phyloP scores from a whole-genome alignment of 192 early-diverging fungal species.

The Phycomyces nitens region DNA sequence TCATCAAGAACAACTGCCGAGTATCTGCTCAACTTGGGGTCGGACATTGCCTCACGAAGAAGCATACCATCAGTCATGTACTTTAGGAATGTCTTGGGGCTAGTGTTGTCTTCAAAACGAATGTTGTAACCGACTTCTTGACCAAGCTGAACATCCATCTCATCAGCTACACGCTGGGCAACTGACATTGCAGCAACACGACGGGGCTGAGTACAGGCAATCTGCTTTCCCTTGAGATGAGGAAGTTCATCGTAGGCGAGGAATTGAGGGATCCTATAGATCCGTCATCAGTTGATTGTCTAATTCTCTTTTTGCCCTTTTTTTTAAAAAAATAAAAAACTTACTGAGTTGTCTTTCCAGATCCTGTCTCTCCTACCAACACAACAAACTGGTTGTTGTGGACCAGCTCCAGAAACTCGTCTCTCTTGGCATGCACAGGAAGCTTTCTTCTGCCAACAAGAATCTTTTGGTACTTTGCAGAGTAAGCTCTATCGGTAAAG shows the following conservation, averaged over 20 bases:
- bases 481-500: slow-evolving; percentile 76
- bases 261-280: slow-evolving; percentile 89
- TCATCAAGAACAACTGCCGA: slow-evolving; percentile 97
- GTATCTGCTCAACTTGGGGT: slow-evolving; percentile 81
- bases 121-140: slow-evolving; percentile 97
- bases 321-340: slow-evolving; percentile 14
- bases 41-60: slow-evolving; percentile 94
- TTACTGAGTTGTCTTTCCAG: slow-evolving; percentile 98
- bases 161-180: slow-evolving; percentile 96
- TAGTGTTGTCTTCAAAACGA: slow-evolving; percentile 96
- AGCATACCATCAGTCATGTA: slow-evolving; percentile 99
- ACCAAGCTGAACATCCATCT: slow-evolving; percentile 91
- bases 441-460: slow-evolving; percentile 81
- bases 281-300: neutral
- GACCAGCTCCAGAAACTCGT: slow-evolving; percentile 86
- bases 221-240: slow-evolving; percentile 80
- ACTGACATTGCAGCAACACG: slow-evolving; percentile 99
- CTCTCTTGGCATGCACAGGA: slow-evolving; percentile 92
- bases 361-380: slow-evolving; percentile 96
- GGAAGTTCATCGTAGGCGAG: slow-evolving; percentile 89
- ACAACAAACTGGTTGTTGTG: slow-evolving; percentile 94
- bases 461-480: slow-evolving; percentile 83
- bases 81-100: slow-evolving; percentile 80
- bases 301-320: neutral
- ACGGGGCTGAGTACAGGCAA: slow-evolving; percentile 98